Evolutionary conservation across 345 rosid species (phyloP), one percentile per base, ranked within the genome.

Genomic region (Eucalyptus marginata): DNA sequence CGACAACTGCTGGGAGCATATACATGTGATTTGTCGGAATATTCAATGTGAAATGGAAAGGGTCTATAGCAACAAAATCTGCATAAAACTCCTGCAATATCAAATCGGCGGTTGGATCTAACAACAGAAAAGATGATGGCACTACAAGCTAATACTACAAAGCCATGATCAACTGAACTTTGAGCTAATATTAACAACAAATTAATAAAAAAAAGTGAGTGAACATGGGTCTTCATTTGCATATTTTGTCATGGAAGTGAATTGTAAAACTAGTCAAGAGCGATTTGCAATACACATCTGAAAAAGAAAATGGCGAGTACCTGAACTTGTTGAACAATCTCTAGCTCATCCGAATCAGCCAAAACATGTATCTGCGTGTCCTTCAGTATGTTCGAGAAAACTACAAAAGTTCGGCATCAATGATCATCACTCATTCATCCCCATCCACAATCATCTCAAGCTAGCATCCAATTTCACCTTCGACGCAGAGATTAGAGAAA

Each of bases 281-380:
- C 29, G 11, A 51, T 27, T 59, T 29, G 62, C 76, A 58, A 36
- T 49, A 2, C 18, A n/a, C 44, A 47, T n/a, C 27, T 27, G 50
- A 25, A 56, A 56, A 64, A 49, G 71, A 80, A 49, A 76, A 87
- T 10, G 5, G 49, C 36, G 84, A 31, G 88, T 90, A 95, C 99
- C 99, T 98, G 99, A 91, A 98, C 97, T 94, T 97, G 99, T 88
- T 95, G 97, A 68, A 95, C 99, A 92, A 92, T 96, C 92, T 98
- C 99, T n/a, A 94, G 98, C 89, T 97, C 99, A 90, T 98, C 99
- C 5, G 99, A 98, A 94, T 98, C 99, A 14, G 99, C 99, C 92
- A 98, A 91, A 89, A 95, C 92, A 93, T 98, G 99, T 94, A 98
- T 95, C 93, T 96, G 99, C 33, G 99, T 98, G 91, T 98, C 99